Conservation (phyloP, 1,284 basidiomycete genomes). For the Cutaneotrichosporon sp. region DNA sequence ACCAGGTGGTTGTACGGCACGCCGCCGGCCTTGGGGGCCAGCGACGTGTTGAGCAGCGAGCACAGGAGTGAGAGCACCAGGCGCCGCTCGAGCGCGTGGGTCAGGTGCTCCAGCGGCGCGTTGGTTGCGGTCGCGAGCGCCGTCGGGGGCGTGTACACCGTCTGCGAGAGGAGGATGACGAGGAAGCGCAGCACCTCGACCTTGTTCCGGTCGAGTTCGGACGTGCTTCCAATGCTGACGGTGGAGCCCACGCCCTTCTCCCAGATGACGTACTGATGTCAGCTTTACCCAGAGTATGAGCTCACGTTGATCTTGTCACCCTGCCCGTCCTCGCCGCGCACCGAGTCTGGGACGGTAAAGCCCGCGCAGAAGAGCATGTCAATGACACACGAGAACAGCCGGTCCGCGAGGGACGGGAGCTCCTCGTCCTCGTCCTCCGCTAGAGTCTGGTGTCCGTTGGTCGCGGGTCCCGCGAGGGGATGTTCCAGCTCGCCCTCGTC, state of each 20-base stretch:
- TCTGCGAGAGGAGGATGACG: conserved; percentile 78
- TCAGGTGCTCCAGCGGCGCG: conserved; percentile 70
- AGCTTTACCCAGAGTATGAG: no score
- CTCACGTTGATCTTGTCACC: conserved; percentile 70
- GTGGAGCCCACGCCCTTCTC: conserved; percentile 87
- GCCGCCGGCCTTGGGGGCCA: conserved; percentile 62
- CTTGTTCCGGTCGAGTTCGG: conserved; percentile 75
- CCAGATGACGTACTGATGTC: conserved; percentile 60
- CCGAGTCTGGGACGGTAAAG: conserved; percentile 77
- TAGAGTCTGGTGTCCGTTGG: conserved; percentile 26
- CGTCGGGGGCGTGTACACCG: conserved; percentile 76
- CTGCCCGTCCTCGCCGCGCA: conserved; percentile 66
- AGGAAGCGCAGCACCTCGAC: conserved; percentile 82
- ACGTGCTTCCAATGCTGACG: conserved; percentile 65
- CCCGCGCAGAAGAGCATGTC: conserved; percentile 89
- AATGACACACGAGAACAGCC: conserved; percentile 72
- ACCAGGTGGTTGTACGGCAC: conserved; percentile 86
- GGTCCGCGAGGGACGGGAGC: conserved; percentile 73
- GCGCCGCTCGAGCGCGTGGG: conserved; percentile 73
- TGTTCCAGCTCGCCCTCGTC: conserved; percentile 34
- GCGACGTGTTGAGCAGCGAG: conserved; percentile 83
- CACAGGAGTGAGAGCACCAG: conserved; percentile 84
- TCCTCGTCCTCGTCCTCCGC: conserved; percentile 45
- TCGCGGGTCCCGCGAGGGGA: conserved; percentile 27
- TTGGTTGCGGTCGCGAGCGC: conserved; percentile 70